A percentile compares a stretch with the other conserved stretches of the same genome.
Evolutionary conservation across 352 stramenopile species (phyloP).

Genomic region (Plasmopara viticola): DNA sequence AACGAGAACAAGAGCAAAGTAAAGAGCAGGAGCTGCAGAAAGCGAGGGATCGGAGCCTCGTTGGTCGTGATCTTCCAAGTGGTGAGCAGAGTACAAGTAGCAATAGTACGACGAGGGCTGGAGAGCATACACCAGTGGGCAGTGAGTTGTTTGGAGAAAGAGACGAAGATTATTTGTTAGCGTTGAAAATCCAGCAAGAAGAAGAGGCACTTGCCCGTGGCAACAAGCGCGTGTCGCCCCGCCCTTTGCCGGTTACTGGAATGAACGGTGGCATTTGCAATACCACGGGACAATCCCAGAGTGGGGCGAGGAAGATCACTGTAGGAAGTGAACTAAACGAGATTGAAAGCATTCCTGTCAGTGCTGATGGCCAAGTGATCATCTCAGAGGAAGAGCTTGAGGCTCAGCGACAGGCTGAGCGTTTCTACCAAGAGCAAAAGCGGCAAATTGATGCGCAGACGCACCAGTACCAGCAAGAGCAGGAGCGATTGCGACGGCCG

Average conservation of each 20-base stretch:
- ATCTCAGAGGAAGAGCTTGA: constrained; percentile 61
- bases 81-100: constrained; percentile 2
- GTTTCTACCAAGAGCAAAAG: constrained; percentile 73
- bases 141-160: constrained; percentile 13
- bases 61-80: constrained; percentile 2
- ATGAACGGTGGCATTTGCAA: constrained; percentile 5
- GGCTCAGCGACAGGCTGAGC: constrained; percentile 57
- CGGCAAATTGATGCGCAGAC: constrained; percentile 38
- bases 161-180: constrained; percentile 68
- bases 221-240: constrained; percentile 19
- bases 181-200: constrained; percentile 69
- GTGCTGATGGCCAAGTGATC: constrained; percentile 44
- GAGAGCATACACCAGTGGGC: constrained; percentile 13
- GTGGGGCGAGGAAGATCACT: constrained; percentile 1
- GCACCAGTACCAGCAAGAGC: constrained; percentile 30
- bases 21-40: constrained; percentile 18
- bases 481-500: constrained; percentile 26
- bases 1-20: constrained; percentile 21
- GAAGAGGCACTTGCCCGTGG: constrained; percentile 42
- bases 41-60: constrained; percentile 14
- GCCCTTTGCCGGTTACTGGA: constrained; percentile 13
- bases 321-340: constrained; percentile 13
- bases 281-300: background rate
- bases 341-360: constrained; percentile 37
- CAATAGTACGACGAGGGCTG: constrained; percentile 5